Evolutionary conservation across 2,329 filamentous ascomycete genomes (phyloP), one percentile per base, ranked within the genome.

Genomic region (Neonectria punicea): DNA sequence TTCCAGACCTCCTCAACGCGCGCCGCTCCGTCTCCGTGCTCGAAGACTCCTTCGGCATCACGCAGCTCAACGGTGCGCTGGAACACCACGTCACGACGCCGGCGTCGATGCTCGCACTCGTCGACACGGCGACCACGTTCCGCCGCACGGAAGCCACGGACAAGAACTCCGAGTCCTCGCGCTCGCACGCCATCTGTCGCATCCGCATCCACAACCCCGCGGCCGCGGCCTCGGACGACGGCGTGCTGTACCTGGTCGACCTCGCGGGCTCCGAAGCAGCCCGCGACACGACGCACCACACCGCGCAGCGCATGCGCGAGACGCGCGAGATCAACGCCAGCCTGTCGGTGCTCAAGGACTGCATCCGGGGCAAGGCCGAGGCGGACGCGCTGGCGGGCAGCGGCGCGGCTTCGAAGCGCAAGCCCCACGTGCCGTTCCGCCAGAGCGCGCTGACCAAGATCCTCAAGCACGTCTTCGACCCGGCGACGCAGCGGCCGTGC

Each of bases 271-370:
- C 83, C 8, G 85, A 87, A 66, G 78, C 77, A 1, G 82, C 83
- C 1, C 80, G 82, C 9, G 83, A 85, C 66, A 71, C 79, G 1
- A 71, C 72, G 0, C 66, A 67, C 4, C 82, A 85, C 69, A 77
- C 76, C 2, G 72, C 78, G 2, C 79, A 80, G 30, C 81, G 83
- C 7, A 83, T 85, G 77, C 78, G 79, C 43, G 83, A 85, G 69
- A 78, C 82, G 4, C 76, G 78, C 13, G 80, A 84, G 70, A 85
- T 85, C 75, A 85, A 85, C 68, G 78, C 75, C 9, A 84, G 82
- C 63, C 77, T 86, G 0, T 84, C 83, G 0, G 78, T 82, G 0
- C 77, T 87, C 2, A 86, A 86, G 64, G 84, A 86, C 67, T 86
- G 84, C 61, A 86, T 87, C 54, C 80, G 84, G 1, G 82, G 80